A percentile compares a stretch with the other conserved stretches of the same genome.
Evolutionary conservation across 1,139 yeast species (phyloP).

Genomic region (Kurtzmaniella natalensis): DNA sequence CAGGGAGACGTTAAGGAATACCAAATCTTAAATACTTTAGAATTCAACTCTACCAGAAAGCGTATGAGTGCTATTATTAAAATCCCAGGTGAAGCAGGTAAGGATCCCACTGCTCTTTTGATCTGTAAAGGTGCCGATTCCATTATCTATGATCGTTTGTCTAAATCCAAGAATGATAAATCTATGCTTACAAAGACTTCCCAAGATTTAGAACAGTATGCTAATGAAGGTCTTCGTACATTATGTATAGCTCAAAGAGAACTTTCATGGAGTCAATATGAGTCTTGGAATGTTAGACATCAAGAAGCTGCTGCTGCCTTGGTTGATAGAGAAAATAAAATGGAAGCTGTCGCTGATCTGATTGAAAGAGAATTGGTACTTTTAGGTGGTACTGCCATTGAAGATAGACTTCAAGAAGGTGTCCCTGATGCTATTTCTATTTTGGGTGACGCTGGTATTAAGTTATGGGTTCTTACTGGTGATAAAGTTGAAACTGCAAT

Average conservation of each 20-base stretch:
- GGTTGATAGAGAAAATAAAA: slow-evolving; percentile 61
- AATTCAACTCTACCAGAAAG: slow-evolving; percentile 50
- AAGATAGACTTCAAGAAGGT: slow-evolving; percentile 91
- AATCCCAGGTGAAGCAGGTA: slow-evolving; percentile 35
- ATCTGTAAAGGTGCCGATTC: slow-evolving; percentile 51
- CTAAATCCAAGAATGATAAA: slow-evolving; percentile 27
- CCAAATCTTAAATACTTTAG: slow-evolving; percentile 47
- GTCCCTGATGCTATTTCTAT: slow-evolving; percentile 91
- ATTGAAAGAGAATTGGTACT: slow-evolving; percentile 70
- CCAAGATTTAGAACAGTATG: slow-evolving; percentile 39
- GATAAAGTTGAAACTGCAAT: slow-evolving; percentile 98
- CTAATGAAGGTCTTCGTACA: slow-evolving; percentile 47
- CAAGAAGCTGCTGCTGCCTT: slow-evolving; percentile 40
- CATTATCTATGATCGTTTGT: slow-evolving; percentile 39
- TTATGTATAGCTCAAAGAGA: slow-evolving; percentile 46
- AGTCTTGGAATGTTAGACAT: slow-evolving; percentile 41
- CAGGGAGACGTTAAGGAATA: slow-evolving; percentile 43
- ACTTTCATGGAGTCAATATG: slow-evolving; percentile 38
- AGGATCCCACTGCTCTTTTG: slow-evolving; percentile 35
- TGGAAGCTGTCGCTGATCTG: slow-evolving; percentile 76
- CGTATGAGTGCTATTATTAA: slow-evolving; percentile 91
- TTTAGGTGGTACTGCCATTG: slow-evolving; percentile 97
- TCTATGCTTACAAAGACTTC: slow-evolving; percentile 33
- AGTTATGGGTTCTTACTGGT: slow-evolving; percentile 96
- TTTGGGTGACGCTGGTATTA: slow-evolving; percentile 86